Percentiles rank a stretch among this genome's conserved stretches.
phyloP scores from a whole-genome alignment of 768 basidiomycete species.

The Hydnum rufescens region DNA sequence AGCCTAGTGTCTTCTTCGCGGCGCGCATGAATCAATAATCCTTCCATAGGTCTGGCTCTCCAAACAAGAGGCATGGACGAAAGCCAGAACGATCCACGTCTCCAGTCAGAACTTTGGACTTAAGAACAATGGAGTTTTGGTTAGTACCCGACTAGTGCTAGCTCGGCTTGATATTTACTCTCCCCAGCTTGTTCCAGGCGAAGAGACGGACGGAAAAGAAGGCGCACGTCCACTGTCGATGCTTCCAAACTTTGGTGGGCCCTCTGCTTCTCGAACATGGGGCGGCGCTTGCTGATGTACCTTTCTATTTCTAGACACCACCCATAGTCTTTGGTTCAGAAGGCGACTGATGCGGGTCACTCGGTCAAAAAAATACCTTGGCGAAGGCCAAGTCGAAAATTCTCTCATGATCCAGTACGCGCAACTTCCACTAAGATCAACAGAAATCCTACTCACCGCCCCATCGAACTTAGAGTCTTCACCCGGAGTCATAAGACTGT shows the following conservation, averaged over 20 bases:
- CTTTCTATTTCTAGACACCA: conserved; percentile 4
- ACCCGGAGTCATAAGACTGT: conserved; percentile 27
- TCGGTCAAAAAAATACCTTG: conserved; percentile 5
- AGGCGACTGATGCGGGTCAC: conserved; percentile 14
- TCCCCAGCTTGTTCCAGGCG: not conserved
- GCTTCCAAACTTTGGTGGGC: conserved; percentile 10
- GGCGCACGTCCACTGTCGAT: conserved; percentile 1
- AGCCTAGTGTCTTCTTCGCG: not conserved
- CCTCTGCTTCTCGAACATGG: not conserved
- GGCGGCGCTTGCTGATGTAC: not conserved
- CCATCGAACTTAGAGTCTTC: conserved; percentile 23
- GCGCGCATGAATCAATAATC: conserved; percentile 1
- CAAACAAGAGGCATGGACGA: conserved; percentile 7
- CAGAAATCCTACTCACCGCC: not conserved
- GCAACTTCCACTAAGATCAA: not conserved
- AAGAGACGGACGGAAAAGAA: conserved; percentile 1
- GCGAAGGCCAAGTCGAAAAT: conserved; percentile 6
- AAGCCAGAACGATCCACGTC: conserved; percentile 32
- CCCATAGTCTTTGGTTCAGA: conserved; percentile 10
- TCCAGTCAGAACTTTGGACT: conserved; percentile 19
- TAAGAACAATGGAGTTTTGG: not conserved
- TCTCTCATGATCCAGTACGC: conserved; percentile 7
- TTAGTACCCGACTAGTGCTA: not conserved
- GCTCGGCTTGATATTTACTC: not conserved
- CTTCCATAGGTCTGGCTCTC: not conserved